Evolutionary conservation across 202 grass and related monocot genomes (phyloP), one percentile per base, ranked within the genome.

Genomic region (Saccharum hybrid): DNA sequence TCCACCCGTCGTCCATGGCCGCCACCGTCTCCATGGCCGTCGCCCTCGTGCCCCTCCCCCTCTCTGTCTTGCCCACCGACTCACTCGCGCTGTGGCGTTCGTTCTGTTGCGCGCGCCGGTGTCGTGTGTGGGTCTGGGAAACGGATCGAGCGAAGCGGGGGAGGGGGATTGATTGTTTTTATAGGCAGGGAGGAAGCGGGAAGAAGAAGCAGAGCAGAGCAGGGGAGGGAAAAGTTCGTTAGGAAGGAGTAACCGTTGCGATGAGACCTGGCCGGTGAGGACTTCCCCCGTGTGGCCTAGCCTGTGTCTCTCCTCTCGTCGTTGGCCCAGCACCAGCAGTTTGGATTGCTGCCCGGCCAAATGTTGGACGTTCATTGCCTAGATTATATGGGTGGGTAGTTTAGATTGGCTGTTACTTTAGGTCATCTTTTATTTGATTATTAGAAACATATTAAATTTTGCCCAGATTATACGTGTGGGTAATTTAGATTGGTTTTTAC

Each of bases 221-320:
- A n/a, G 52, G 18, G 52, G 52, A 9, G 21, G 52, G 52, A 57
- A 57, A 57, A 21, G 52, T 57, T 57, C 18, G 52, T 57, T 57
- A 57, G 7, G 7, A 57, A 15, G 48, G 14, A 39, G 30, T 52
- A 48, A 41, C 81, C 80, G 74, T 88, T 88, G 42, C 41, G 11
- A 4, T 39, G 33, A 31, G 51, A 40, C 63, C 8, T 11, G 6
- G 4, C 0, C 12, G 11, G 1, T 8, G 36, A 3, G 60, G 60
- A 9, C 36, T 45, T 42, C 1, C 8, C 0, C 40, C 30, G 54
- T 79, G 84, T 81, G 70, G 38, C 70, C 40, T 0, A 62, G 14
- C 48, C 14, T 51, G 48, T 51, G 48, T 4, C 48, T 51, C 48
- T 16, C 48, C 13, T 48, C 45, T 46, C 43, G 12, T 45, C 40